These are phyloP conservation scores for Saturnispora mendoncae DNA, from an alignment of 805 yeast genomes.

Conservation along the genomic window DNA sequence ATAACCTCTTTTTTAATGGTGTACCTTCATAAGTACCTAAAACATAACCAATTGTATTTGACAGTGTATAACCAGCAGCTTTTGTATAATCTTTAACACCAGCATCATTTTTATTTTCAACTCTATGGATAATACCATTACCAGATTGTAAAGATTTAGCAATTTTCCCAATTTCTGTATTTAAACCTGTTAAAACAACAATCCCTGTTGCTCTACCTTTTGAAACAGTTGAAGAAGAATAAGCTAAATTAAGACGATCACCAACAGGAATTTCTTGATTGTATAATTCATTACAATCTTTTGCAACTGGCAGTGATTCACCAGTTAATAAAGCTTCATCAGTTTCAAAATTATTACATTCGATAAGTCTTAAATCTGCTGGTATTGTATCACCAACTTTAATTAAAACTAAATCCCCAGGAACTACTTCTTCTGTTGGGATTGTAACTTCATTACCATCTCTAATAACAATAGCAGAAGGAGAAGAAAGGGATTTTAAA, in stretches of 20 bases:
- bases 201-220: conserved; percentile 71
- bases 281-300: conserved; percentile 38
- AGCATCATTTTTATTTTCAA: conserved; percentile 36
- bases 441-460: conserved; percentile 48
- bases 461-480: conserved; percentile 60
- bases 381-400: conserved; percentile 70
- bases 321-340: conserved; percentile 90
- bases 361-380: conserved; percentile 58
- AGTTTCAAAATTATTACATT: conserved; percentile 56
- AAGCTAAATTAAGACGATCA: conserved; percentile 66
- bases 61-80: conserved; percentile 40
- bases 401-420: conserved; percentile 60
- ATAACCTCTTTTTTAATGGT: conserved; percentile 66
- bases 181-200: conserved; percentile 57
- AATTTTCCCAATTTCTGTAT: conserved; percentile 68
- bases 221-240: conserved; percentile 56
- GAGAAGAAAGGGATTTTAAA: conserved; percentile 55
- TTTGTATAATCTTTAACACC: conserved; percentile 38
- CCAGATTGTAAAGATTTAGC: conserved; percentile 48
- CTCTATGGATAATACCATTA: conserved; percentile 31
- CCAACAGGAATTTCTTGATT: conserved; percentile 48
- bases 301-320: conserved; percentile 69
- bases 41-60: conserved; percentile 54
- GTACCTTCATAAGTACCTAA: conserved; percentile 75
- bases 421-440: conserved; percentile 57